Base-by-base conservation (phyloP, 805 yeast species). In the Pichia thaimueangensis region DNA sequence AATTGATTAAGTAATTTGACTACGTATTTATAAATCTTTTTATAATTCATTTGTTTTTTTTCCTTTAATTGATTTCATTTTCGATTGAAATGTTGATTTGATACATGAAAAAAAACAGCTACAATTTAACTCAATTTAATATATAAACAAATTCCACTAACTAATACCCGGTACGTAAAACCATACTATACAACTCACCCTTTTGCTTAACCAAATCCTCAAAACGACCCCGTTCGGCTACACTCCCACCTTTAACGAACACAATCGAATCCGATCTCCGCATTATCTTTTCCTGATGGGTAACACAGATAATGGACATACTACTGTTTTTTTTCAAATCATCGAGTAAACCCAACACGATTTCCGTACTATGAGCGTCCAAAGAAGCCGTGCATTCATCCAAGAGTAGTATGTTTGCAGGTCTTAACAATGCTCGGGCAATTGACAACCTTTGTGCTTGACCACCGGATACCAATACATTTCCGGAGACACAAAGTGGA, bases 301-400 rank as follows among this genome's bases (percentile, higher is more conserved):
- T 86, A 5, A 89, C 75, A 7, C 86, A 62, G 1, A 91, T 52
- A 1, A 79, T 68, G 0, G 79, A 68, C 1, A 70, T 46, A n/a
- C 32, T 37, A 2, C 39, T 20, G 11, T 3, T 31, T 20, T 39
- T 54, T 30, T 57, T 64, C 13, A 65, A 59, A 2, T 55, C 51
- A 11, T 52, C 41, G 0, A 91, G 65, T 45, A 86, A 50, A 1
- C 69, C 54, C 13, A 70, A 64, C n/a, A 93, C 72, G 2, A 58
- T 55, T 7, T 55, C 51, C 0, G 83, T 60, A 49, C 80, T 83
- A 16, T 68, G 73, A 0, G 80, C 68, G 57, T 93, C 98, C 37
- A 93, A 65, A 0, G 95, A 84, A 0, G 97, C 80, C 0, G 97
- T 88, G 52, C 89, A 82, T 58, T 93, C 98, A 61, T 93, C 98